These are phyloP conservation scores for Filobasidium wieringae DNA, from an alignment of 768 basidiomycete species.

Conservation along the genomic window DNA sequence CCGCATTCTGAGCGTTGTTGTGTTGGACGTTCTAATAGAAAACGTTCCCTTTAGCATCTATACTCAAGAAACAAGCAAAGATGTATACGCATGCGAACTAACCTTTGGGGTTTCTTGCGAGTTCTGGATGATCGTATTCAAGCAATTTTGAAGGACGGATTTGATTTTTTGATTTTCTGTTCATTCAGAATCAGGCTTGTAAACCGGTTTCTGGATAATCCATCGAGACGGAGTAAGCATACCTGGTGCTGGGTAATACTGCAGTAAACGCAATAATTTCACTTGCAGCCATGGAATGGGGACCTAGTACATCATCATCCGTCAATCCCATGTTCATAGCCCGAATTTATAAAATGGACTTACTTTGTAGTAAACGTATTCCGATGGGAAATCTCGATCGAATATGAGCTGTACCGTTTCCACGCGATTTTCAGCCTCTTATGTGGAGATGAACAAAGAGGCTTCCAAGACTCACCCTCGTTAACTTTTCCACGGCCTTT, in stretches of 20 bases:
- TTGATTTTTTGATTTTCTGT: slow-evolving; percentile 73
- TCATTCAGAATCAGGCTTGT: not conserved
- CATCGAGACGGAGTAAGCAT: slow-evolving; percentile 22
- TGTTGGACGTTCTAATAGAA: slow-evolving; percentile 72
- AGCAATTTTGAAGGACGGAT: slow-evolving; percentile 62
- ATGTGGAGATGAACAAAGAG: not conserved
- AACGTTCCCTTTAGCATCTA: not conserved
- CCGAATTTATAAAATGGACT: not conserved
- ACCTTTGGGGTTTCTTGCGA: slow-evolving; percentile 61
- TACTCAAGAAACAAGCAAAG: not conserved
- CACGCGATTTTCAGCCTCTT: not conserved
- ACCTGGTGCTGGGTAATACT: slow-evolving; percentile 95
- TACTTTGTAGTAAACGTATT: slow-evolving; percentile 86
- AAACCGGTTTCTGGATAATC: not conserved
- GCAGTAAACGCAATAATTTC: slow-evolving; percentile 78
- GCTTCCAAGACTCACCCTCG: slow-evolving; percentile 50
- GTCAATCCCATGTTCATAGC: not conserved
- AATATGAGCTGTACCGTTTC: slow-evolving; percentile 59
- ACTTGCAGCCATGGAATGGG: slow-evolving; percentile 97
- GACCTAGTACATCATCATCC: slow-evolving; percentile 41
- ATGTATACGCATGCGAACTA: not conserved
- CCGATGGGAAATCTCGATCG: slow-evolving; percentile 72
- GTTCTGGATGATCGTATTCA: slow-evolving; percentile 83
- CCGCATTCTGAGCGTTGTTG: slow-evolving; percentile 94
- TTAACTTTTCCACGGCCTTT: slow-evolving; percentile 80